Evolutionary conservation across 2,329 filamentous ascomycete genomes (phyloP), one percentile per base, ranked within the genome.

Genomic region (Tolypocladium guangdongense): DNA sequence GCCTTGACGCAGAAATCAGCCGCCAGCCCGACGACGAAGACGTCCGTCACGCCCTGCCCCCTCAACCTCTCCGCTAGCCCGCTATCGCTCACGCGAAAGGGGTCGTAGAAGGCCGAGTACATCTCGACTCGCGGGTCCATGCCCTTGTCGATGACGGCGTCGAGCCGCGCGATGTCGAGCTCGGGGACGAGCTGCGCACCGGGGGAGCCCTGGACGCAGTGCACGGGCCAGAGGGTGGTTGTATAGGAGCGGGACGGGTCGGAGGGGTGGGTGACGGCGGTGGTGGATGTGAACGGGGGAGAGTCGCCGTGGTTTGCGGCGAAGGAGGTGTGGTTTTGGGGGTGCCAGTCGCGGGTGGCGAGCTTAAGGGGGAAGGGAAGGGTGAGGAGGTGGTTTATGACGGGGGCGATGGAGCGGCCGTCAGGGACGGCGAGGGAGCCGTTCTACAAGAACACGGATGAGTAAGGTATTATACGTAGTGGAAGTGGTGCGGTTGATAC

Each of bases 271-370:
- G 65, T 65, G 64, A 96, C 83, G 3, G 74, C 81, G 51, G 82
- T 74, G 35, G 70, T 72, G 39, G 86, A 86, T 36, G 77, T 73
- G 66, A 88, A 96, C 0, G 92, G 82, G 56, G 74, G 68, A 63
- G 87, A 84, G 62, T 80, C 55, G 58, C 70, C 58, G 69, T 97
- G 91, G 70, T 91, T 95, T 32, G 77, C 73, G 14, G 90, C 90
- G 70, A 99, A 99, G 43, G 92, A 96, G 67, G 95, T 77, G 75
- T 97, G 92, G 64, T 86, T 71, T 2, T 63, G 60, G 0, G 93
- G 93, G 66, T 99, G 93, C 76, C 83, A 95, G 79, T 99, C 93
- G 66, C 90, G 86, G n/a, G 92, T 96, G 46, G 89, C 90, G 59
- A 97, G 74, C 60, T 86, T 88, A 62, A 87, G 67, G 39, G 74